phyloP scores from a whole-genome alignment of 805 yeast species.

The Sugiyamaella floridensis region DNA sequence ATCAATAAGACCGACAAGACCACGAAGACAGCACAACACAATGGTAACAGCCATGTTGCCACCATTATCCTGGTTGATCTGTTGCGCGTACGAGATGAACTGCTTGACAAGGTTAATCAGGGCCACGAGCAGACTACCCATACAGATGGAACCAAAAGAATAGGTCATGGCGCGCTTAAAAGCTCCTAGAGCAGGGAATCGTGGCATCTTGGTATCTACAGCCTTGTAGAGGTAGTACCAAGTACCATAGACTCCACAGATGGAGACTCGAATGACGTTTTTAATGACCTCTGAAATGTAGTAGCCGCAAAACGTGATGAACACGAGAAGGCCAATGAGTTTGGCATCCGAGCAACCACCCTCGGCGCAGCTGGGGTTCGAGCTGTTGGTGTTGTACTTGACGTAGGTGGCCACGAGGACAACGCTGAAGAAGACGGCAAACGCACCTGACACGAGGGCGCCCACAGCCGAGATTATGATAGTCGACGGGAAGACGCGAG shows the following conservation, averaged over 20 bases:
- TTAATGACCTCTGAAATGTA: constrained; percentile 76
- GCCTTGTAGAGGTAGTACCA: constrained; percentile 81
- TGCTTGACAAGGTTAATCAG: constrained; percentile 61
- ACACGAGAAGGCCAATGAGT: constrained; percentile 63
- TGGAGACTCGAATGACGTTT: constrained; percentile 72
- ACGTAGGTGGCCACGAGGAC: constrained; percentile 72
- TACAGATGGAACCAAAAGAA: constrained; percentile 85
- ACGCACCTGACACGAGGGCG: constrained; percentile 49
- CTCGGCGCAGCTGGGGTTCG: constrained; percentile 45
- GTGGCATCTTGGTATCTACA: constrained; percentile 66
- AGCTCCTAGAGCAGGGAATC: constrained; percentile 72
- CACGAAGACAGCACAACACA: constrained; percentile 42
- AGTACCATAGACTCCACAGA: constrained; percentile 79
- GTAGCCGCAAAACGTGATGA: constrained; percentile 75
- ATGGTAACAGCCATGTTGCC: constrained; percentile 48
- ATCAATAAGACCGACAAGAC: constrained; percentile 57
- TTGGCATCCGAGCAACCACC: constrained; percentile 54
- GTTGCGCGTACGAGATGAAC: constrained; percentile 45
- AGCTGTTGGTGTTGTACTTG: constrained; percentile 48
- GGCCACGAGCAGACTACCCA: constrained; percentile 71
- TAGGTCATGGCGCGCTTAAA: constrained; percentile 73
- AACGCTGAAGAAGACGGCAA: constrained; percentile 57
- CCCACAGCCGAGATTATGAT: constrained; percentile 57
- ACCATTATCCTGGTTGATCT: constrained; percentile 45
- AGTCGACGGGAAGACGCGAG: constrained; percentile 65